Percentiles rank a stretch among this genome's conserved stretches.
Conservation (phyloP, 1,139 yeast species). For the Blastobotrys indianensis region DNA sequence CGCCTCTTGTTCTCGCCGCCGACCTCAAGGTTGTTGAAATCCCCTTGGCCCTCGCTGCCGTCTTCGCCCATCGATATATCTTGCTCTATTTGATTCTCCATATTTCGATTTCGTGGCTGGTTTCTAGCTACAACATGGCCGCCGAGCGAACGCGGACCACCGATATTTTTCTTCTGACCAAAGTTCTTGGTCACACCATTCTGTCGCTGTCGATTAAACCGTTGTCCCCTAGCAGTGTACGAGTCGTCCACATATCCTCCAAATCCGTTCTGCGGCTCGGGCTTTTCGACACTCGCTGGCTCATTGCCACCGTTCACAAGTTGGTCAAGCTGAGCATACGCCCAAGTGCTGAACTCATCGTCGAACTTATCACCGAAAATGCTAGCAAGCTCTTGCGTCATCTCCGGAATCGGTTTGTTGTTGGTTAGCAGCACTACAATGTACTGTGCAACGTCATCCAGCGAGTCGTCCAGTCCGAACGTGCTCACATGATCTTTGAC, state of each 20-base stretch:
- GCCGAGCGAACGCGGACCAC: conserved; percentile 10
- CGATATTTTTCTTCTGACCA: neutral
- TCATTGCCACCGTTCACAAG: conserved; percentile 9
- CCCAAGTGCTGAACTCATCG: conserved; percentile 41
- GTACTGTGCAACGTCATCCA: conserved; percentile 74
- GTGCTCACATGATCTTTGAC: conserved; percentile 16
- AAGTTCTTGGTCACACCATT: neutral
- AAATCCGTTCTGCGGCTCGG: conserved; percentile 9
- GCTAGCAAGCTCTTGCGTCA: conserved; percentile 57
- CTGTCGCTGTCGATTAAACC: neutral
- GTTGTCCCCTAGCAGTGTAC: neutral
- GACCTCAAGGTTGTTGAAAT: conserved; percentile 11
- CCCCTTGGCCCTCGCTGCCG: conserved; percentile 9
- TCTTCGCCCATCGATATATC: conserved; percentile 12
- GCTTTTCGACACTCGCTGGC: neutral
- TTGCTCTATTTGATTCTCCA: conserved; percentile 5
- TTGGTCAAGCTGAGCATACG: conserved; percentile 46
- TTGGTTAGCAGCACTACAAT: conserved; percentile 68
- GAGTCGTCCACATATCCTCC: conserved; percentile 10
- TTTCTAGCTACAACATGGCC: conserved; percentile 10
- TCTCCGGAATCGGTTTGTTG: conserved; percentile 59
- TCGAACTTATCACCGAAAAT: conserved; percentile 62
- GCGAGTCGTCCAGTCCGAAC: conserved; percentile 47
- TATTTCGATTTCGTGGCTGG: neutral
- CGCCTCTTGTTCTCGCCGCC: conserved; percentile 7